Conservation (phyloP, 352 stramenopile species). For the Pythium periplocum region DNA sequence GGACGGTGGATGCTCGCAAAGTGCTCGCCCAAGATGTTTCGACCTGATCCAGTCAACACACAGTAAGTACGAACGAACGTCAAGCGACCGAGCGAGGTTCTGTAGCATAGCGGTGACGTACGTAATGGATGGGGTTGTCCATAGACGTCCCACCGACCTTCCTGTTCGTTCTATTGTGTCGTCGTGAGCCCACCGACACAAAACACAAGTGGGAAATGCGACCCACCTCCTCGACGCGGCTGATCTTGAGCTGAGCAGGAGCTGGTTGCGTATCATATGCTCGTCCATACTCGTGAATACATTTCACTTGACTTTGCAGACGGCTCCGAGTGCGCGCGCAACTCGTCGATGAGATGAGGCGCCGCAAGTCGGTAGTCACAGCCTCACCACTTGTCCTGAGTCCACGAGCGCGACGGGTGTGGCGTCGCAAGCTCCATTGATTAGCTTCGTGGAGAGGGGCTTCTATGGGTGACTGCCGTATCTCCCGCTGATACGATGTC, state of each 20-base stretch:
- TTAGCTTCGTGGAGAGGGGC: neutral
- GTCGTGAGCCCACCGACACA: neutral
- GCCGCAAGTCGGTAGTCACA: neutral
- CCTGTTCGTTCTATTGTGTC: constrained; percentile 13
- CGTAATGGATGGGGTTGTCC: constrained; percentile 19
- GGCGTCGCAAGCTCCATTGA: neutral
- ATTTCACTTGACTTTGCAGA: neutral
- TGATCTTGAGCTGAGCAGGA: neutral
- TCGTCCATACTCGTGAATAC: neutral
- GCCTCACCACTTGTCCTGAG: neutral
- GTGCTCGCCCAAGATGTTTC: constrained; percentile 22
- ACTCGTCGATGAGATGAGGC: neutral
- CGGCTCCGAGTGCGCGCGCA: neutral
- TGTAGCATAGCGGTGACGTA: constrained; percentile 5
- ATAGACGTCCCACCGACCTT: constrained; percentile 15
- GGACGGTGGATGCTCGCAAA: constrained; percentile 12
- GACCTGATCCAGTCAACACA: too few relatives aligned
- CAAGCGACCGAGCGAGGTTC: too few relatives aligned
- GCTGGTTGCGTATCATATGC: too few relatives aligned
- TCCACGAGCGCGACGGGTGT: neutral
- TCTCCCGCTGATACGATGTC: neutral
- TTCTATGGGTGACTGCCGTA: neutral
- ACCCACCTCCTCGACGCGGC: constrained; percentile 6
- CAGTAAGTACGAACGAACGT: too few relatives aligned
- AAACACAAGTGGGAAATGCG: neutral